A percentile compares a stretch with the other conserved stretches of the same genome.
Conservation (phyloP, 805 yeast species). For the Peterozyma xylosa region DNA sequence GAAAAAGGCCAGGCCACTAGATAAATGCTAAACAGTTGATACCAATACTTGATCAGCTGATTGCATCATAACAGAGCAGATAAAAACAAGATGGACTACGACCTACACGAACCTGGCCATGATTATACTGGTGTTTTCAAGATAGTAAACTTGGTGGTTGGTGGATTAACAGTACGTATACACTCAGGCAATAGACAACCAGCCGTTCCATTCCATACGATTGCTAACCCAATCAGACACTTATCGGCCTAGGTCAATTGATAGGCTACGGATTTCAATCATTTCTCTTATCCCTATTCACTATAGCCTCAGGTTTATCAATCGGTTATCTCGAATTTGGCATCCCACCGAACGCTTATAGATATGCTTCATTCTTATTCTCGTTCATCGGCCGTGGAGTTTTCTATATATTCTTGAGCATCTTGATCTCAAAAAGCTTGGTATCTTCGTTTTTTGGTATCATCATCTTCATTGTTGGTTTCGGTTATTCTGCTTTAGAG, state of each 20-base stretch:
- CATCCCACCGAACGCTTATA: constrained; percentile 53
- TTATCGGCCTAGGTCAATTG: constrained; percentile 42
- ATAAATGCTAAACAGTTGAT: no score
- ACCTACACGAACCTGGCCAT: constrained; percentile 27
- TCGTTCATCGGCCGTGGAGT: constrained; percentile 72
- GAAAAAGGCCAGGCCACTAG: no score
- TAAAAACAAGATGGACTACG: constrained; percentile 31
- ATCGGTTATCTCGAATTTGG: constrained; percentile 40
- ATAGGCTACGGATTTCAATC: constrained; percentile 26
- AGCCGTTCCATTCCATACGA: neutral
- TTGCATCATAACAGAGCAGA: no score
- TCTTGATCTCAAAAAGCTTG: constrained; percentile 41
- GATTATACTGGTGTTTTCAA: constrained; percentile 40
- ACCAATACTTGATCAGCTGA: no score
- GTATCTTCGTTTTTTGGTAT: constrained; percentile 54
- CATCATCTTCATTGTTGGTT: constrained; percentile 53
- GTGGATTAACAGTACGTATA: constrained; percentile 41
- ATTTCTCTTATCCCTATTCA: constrained; percentile 53
- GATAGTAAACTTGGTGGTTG: constrained; percentile 47
- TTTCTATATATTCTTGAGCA: constrained; percentile 44
- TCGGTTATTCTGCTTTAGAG: constrained; percentile 54
- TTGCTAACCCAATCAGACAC: constrained; percentile 20
- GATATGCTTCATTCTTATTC: constrained; percentile 60
- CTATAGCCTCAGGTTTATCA: constrained; percentile 45
- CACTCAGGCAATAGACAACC: neutral